Conservation (phyloP, 179 eudicot genomes). For the Camellia oleifera region DNA sequence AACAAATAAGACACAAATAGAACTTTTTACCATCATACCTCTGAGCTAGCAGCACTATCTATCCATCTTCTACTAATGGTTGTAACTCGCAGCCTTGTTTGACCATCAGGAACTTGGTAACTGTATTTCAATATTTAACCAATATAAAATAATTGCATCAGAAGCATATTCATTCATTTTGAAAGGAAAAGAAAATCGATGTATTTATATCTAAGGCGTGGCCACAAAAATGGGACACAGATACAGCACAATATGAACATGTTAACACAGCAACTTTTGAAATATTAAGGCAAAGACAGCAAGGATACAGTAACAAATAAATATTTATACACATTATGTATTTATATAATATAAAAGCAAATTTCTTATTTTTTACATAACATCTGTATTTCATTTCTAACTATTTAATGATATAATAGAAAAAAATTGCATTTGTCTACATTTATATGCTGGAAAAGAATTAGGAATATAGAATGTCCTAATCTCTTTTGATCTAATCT, state of each 20-base stretch:
- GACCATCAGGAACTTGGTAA: conserved; percentile 76
- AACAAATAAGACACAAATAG: not conserved
- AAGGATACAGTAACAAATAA: not conserved
- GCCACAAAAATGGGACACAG: not conserved
- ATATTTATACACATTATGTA: not conserved
- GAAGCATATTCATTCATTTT: not conserved
- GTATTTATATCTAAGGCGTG: not conserved
- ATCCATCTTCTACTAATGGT: conserved; percentile 87
- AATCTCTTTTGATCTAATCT: too few species aligned
- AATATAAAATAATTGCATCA: not conserved
- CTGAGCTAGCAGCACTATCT: conserved; percentile 65
- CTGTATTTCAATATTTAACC: conserved; percentile 39
- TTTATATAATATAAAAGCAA: not conserved
- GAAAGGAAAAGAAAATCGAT: not conserved
- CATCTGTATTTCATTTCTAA: too few species aligned
- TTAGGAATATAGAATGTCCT: too few species aligned
- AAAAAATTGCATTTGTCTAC: too few species aligned
- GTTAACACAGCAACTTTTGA: not conserved
- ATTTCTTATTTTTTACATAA: not conserved
- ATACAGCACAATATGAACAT: not conserved
- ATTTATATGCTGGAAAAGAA: too few species aligned
- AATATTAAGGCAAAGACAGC: not conserved
- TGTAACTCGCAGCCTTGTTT: conserved; percentile 67
- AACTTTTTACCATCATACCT: conserved; percentile 45
- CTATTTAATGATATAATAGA: too few species aligned